These are phyloP conservation scores for Luffa aegyptiaca DNA, from an alignment of 306 rosid species.

Conservation along the genomic window DNA sequence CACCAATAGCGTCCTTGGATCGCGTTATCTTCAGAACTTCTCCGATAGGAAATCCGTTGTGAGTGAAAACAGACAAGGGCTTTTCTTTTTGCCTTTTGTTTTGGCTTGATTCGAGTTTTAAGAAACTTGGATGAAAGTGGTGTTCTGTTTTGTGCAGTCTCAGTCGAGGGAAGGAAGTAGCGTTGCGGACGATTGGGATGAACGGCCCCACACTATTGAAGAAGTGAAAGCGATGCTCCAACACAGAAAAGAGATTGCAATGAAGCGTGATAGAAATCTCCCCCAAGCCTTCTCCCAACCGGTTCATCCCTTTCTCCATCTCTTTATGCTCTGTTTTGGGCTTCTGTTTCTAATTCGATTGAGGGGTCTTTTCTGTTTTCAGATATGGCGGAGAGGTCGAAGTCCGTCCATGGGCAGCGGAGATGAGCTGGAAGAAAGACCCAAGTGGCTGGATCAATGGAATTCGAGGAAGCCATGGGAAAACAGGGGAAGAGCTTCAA, in stretches of 20 bases:
- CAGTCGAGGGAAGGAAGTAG: constrained; percentile 91
- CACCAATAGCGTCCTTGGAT: constrained; percentile 30
- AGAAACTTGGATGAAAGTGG: neutral
- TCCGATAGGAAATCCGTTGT: constrained; percentile 81
- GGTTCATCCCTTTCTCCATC: constrained; percentile 27
- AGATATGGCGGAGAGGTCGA: constrained; percentile 61
- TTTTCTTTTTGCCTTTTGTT: neutral
- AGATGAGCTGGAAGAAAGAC: constrained; percentile 75
- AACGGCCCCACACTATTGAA: constrained; percentile 73
- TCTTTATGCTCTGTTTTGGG: neutral
- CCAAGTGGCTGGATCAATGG: constrained; percentile 76
- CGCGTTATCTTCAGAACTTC: constrained; percentile 45
- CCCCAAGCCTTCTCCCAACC: constrained; percentile 78
- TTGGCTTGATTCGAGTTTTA: neutral
- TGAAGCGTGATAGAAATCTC: constrained; percentile 64
- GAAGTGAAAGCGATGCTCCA: constrained; percentile 93
- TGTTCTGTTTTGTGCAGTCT: neutral
- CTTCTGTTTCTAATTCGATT: neutral
- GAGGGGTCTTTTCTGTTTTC: neutral
- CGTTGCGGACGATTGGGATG: constrained; percentile 78
- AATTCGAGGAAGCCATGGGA: constrained; percentile 85
- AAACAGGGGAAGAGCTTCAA: constrained; percentile 64
- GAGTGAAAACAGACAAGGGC: constrained; percentile 6
- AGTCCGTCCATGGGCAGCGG: constrained; percentile 81
- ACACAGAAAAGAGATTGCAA: constrained; percentile 61